phyloP scores from a whole-genome alignment of 169 alveolate species.

The Babesia ovata region DNA sequence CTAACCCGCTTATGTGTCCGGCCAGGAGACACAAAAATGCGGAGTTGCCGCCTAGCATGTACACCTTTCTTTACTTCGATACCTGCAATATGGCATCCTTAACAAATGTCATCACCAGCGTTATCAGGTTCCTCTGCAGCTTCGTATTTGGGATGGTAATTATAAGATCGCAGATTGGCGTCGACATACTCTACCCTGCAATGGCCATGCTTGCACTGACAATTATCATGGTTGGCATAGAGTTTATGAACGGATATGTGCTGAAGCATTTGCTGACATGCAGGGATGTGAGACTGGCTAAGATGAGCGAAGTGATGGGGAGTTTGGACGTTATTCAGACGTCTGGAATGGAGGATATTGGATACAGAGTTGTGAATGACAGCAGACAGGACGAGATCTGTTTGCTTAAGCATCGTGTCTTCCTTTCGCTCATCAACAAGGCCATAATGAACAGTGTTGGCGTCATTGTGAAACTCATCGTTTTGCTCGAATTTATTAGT shows the following conservation, averaged over 20 bases:
- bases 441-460: constrained; percentile 3
- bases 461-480: constrained; percentile 5
- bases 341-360: constrained; percentile 20
- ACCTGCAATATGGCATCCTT: constrained; percentile 8
- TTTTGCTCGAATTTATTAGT: constrained; percentile 39
- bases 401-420: neutral
- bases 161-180: constrained; percentile 19
- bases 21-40: constrained; percentile 25
- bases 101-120: neutral
- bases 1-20: constrained; percentile 15
- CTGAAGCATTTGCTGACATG: constrained; percentile 4
- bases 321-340: neutral
- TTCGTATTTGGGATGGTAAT: constrained; percentile 9
- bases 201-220: constrained; percentile 4
- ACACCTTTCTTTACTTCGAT: constrained; percentile 24
- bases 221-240: neutral
- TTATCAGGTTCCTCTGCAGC: constrained; percentile 10
- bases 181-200: constrained; percentile 1
- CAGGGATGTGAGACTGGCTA: constrained; percentile 18
- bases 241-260: constrained; percentile 1
- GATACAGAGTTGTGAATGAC: constrained; percentile 1
- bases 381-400: constrained; percentile 27
- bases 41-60: constrained; percentile 28
- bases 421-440: constrained; percentile 1
- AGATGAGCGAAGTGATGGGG: constrained; percentile 1